Conservation (phyloP, 805 yeast species). For the Candida odintsovae region DNA sequence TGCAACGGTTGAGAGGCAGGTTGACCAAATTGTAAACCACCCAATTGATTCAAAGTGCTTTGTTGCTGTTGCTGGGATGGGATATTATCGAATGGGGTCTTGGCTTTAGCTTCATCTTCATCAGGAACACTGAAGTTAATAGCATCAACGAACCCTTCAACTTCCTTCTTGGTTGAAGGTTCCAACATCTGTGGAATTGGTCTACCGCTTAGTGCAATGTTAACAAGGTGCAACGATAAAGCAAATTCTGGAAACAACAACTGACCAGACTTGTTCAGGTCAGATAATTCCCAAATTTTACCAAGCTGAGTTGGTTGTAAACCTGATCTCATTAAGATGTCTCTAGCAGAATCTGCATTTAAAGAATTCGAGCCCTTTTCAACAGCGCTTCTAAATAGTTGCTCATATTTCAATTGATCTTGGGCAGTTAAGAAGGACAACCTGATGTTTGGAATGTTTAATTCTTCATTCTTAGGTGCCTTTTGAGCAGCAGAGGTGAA, state of each 20-base stretch:
- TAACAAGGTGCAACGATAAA: slow-evolving; percentile 82
- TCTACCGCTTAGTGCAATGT: slow-evolving; percentile 71
- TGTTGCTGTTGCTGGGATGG: slow-evolving; percentile 23
- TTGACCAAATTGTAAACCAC: slow-evolving; percentile 28
- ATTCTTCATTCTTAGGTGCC: slow-evolving; percentile 42
- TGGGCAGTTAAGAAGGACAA: slow-evolving; percentile 77
- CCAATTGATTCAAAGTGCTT: slow-evolving; percentile 27
- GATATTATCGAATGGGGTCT: slow-evolving; percentile 38
- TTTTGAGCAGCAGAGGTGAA: slow-evolving; percentile 26
- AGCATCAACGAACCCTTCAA: slow-evolving; percentile 82
- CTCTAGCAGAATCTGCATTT: slow-evolving; percentile 69
- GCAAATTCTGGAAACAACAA: slow-evolving; percentile 93
- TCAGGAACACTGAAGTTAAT: slow-evolving; percentile 77
- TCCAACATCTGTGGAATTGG: slow-evolving; percentile 71
- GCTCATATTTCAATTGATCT: slow-evolving; percentile 85
- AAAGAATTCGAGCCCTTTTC: slow-evolving; percentile 44
- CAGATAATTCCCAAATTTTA: slow-evolving; percentile 88
- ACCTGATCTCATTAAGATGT: slow-evolving; percentile 74
- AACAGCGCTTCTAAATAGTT: slow-evolving; percentile 75
- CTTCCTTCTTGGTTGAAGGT: slow-evolving; percentile 71
- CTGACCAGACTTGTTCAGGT: slow-evolving; percentile 78
- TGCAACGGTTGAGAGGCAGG: slow-evolving; percentile 29
- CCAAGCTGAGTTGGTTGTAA: slow-evolving; percentile 70
- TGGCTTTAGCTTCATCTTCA: slow-evolving; percentile 22
- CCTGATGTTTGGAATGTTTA: slow-evolving; percentile 71